Evolutionary conservation across 768 basidiomycete species (phyloP), one percentile per base, ranked within the genome.

Genomic region (Hypsizygus marmoreus): DNA sequence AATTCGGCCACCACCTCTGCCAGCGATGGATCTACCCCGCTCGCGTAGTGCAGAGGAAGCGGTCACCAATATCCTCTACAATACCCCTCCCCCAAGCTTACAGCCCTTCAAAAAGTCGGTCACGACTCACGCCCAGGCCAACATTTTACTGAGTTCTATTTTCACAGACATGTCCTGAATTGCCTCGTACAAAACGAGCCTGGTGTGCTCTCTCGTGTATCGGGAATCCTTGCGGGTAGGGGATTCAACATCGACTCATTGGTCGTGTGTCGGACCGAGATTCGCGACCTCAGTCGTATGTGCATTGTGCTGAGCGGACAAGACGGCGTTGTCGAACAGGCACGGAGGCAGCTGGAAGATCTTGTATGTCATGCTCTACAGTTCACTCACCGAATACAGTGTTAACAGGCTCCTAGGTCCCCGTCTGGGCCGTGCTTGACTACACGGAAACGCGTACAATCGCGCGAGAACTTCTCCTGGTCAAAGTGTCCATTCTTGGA

Each of bases 171-270:
- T 62, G 81, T 95, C 47, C 79, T 98, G 51, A 98, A 99, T 71
- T 97, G 95, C 66, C 83, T 99, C 49, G 97, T 98, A 3, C 97
- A 99, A 69, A 97, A 99, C 64, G 97, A 99, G 70, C 97, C 97
- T 2, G 97, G 97, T 60, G 97, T 99, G n/a, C 80, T 99, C 10
- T 97, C 95, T 22, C 88, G 97, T 57, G 94, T 99, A 3, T 95
- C 95, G 5, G 97, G 97, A 43, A 97, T 95, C 60, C 79, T 99
- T 17, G 97, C 97, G 14, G 97, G 91, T 31, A 78, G 97, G 54
- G 97, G 97, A 4, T 97, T 99, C 77, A 99, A 99, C 74, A 91
- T 95, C 65, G 95, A 99, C 70, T 97, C 95, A 4, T 76, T 99
- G 51, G 97, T 99, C 58, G 97, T 99, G 19, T 99, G 97, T 69